Percentiles rank a stretch among this genome's conserved stretches.
These are phyloP conservation scores for Samsoniella hepiali DNA, from an alignment of 2,329 filamentous ascomycete genomes.

Conservation along the genomic window DNA sequence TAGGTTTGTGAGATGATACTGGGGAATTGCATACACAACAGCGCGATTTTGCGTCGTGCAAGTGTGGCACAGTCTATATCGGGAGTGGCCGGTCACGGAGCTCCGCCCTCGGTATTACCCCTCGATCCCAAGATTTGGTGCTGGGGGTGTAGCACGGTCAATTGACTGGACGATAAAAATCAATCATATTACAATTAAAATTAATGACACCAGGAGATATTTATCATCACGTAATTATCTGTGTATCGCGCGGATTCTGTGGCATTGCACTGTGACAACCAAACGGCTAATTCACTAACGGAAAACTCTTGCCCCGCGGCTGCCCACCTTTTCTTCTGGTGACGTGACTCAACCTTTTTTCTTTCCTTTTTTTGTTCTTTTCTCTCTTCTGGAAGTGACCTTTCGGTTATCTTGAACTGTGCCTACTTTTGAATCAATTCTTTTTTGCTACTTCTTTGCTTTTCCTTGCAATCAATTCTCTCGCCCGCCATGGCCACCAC, in stretches of 20 bases:
- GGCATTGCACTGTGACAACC: not conserved
- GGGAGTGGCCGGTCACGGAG: not conserved
- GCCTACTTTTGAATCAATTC: not conserved
- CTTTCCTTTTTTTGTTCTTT: conserved; percentile 17
- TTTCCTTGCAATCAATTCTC: not conserved
- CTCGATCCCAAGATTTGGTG: not conserved
- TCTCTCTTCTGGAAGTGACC: conserved; percentile 12
- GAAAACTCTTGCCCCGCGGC: not conserved
- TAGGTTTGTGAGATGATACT: not conserved
- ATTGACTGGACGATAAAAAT: not conserved
- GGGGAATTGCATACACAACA: not conserved
- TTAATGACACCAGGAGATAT: too few relatives aligned
- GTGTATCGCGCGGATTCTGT: not conserved
- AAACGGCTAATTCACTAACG: not conserved
- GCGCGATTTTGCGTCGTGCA: not conserved
- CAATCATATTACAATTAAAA: too few relatives aligned
- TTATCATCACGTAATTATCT: too few relatives aligned
- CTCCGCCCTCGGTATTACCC: not conserved
- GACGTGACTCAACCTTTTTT: conserved; percentile 1
- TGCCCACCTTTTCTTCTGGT: not conserved
- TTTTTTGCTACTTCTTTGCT: too few relatives aligned
- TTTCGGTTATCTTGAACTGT: not conserved
- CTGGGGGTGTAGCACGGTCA: not conserved
- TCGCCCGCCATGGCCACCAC: conserved; percentile 28
- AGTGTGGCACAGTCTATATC: not conserved